Base-by-base conservation (phyloP, 257 asterid genomes). In the Ocimum tenuiflorum region DNA sequence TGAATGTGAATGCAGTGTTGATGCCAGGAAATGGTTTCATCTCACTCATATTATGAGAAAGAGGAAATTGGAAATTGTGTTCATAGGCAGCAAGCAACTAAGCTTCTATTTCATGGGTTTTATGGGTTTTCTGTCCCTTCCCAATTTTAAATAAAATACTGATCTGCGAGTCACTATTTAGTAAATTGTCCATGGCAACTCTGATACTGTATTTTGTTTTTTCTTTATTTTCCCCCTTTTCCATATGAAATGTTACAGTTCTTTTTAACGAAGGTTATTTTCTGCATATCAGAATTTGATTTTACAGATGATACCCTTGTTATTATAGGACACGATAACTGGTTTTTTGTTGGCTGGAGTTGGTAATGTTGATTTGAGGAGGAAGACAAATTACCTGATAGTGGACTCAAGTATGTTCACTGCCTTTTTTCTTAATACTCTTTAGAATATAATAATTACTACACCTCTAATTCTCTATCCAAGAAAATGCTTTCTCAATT, bases 341-440 rank as follows among this genome's bases (percentile, higher is more conserved):
- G 98, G 98, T 38, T 91, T 88, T 77, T 78, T 91, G 77, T 85
- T 91, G 60, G 98, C 98, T 69, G 98, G 96, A 79, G 98, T 91
- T 78, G 98, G 98, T 67, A 89, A 91, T 78, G 98, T 91, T 67
- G 98, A 91, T 80, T 67, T 85, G 81, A 91, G 98, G 87, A 88
- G 95, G 82, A 91, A 85, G 33, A 88, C 96, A 39, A 91, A 91
- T 71, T 91, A 91, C 80, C 94, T 91, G 74, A 80, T 88, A 31
- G 98, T 91, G 71, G 96, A 88, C 77, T 86, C 96, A 67, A 91
- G 98, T 91, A 91, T 66, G 91, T 35, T 24, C 17, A 15, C 15
- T 33, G 31, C 56, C 60, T 42, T 22, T 48, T 71, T 68, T 35
- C 53, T 33, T 46, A 13, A 19, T 68, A 57, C 64, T 73, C 48